Percentiles rank a stretch among this genome's conserved stretches.
Conservation (phyloP, 768 basidiomycete species). For the Hericium coralloides region DNA sequence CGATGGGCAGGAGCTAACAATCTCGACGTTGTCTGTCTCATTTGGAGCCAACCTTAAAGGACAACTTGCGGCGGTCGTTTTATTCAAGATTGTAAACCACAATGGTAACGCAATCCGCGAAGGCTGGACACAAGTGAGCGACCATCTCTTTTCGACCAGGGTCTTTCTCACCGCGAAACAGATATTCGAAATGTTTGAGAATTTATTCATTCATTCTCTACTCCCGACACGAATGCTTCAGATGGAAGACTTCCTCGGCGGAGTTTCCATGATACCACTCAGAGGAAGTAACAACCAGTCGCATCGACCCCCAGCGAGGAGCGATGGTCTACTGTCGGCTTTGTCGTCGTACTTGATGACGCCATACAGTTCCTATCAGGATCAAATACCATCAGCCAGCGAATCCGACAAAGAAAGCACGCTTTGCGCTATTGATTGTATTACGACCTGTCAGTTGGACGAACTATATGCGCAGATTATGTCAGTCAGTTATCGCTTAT, state of each 20-base stretch:
- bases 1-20: slow-evolving; percentile 82
- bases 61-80: slow-evolving; percentile 91
- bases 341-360: slow-evolving; percentile 95
- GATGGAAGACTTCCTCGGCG: slow-evolving; percentile 98
- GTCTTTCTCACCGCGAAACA: slow-evolving; percentile 22
- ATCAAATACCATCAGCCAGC: slow-evolving; percentile 84
- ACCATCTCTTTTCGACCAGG: background rate
- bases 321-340: slow-evolving; percentile 88
- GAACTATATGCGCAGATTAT: slow-evolving; percentile 91
- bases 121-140: slow-evolving; percentile 82
- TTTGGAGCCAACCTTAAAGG: slow-evolving; percentile 95
- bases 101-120: slow-evolving; percentile 90
- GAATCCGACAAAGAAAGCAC: slow-evolving; percentile 91
- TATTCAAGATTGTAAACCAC: slow-evolving; percentile 96
- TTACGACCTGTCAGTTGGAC: slow-evolving; percentile 87
- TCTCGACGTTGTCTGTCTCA: slow-evolving; percentile 84
- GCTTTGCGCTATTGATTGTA: slow-evolving; percentile 90
- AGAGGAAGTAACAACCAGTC: slow-evolving; percentile 52
- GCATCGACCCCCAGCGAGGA: slow-evolving; percentile 48
- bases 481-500: slow-evolving; percentile 38
- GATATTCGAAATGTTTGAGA: slow-evolving; percentile 99
- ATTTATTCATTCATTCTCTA: slow-evolving; percentile 88
- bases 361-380: slow-evolving; percentile 71
- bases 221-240: slow-evolving; percentile 86
- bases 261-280: slow-evolving; percentile 85